Base-by-base conservation (phyloP, 2,329 filamentous ascomycete species). In the Rhynchosporium agropyri region DNA sequence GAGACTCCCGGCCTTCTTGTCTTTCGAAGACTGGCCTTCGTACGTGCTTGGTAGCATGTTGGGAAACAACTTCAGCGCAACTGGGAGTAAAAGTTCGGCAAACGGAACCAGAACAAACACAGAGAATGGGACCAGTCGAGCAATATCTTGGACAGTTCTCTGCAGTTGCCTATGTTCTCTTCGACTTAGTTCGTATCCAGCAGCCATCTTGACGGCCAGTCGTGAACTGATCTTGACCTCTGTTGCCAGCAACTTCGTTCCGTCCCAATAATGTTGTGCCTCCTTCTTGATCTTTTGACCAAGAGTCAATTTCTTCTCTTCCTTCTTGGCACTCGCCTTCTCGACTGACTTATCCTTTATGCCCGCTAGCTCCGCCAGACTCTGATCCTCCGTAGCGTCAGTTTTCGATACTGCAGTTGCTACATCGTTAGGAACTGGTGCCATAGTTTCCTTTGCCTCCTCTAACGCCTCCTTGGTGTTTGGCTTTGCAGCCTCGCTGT, bases 21-120 rank as follows among this genome's bases (percentile, higher is more conserved):
- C 95, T 76, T 92, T 96, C 65, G 91, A 89, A 73, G 90, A 92
- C 75, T 96, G 90, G 36, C 86, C 93, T 78, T 99, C 95, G 76
- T 96, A 99, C 31, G 95, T 99, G 81, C 92, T 97, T 55, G 95
- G 95, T 58, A 99, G 87, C 78, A 99, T 84, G 78, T 98, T 98
- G 76, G 95, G 95, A 85, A 99, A 99, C 51, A 99, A 80, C 79
- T 91, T 96, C 56, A 99, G 83, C 7, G 94, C 95, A 53, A 99
- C 83, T 1, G 95, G 95, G 28, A 98, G 86, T 50, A 99, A 84
- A 42, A 97, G 82, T 79, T 99, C 95, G 63, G 93, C 95, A 69
- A 99, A 96, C 1, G 95, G 95, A 45, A 99, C 92, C 69, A 99
- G 94, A 72, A 99, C 85, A 77, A 99, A 99, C 70, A 97, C 90